These are phyloP conservation scores for Chaetomiaceae sp. DNA, from an alignment of 2,329 filamentous ascomycete species.

Conservation along the genomic window DNA sequence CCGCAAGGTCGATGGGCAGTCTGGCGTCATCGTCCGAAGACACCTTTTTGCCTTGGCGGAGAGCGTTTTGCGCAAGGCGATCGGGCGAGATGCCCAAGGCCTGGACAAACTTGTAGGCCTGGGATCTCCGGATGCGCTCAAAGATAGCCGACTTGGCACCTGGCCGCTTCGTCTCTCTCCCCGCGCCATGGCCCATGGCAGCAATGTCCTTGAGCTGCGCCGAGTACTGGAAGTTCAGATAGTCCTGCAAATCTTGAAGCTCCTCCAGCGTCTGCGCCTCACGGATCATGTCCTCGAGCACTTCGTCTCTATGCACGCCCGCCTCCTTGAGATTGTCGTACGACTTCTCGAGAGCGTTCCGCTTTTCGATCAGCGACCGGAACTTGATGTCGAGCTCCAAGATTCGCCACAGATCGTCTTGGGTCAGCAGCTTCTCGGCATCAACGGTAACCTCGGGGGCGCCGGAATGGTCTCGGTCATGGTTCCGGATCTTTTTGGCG, in stretches of 20 bases:
- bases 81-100: conserved; percentile 89
- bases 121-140: conserved; percentile 77
- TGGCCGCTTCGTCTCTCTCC: conserved; percentile 70
- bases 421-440: conserved; percentile 84
- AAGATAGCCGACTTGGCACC: conserved; percentile 76
- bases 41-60: conserved; percentile 71
- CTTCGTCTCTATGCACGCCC: conserved; percentile 59
- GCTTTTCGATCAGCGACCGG: conserved; percentile 85
- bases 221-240: conserved; percentile 90
- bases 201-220: conserved; percentile 77
- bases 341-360: conserved; percentile 75
- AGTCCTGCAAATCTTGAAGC: conserved; percentile 93
- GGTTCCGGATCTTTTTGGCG: conserved; percentile 63
- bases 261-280: conserved; percentile 86
- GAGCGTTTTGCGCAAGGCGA: conserved; percentile 79
- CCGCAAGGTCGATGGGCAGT: conserved; percentile 81
- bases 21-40: conserved; percentile 80
- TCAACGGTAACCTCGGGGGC: conserved; percentile 67
- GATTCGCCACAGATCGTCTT: conserved; percentile 92
- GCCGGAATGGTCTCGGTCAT: conserved; percentile 62
- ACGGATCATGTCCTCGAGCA: conserved; percentile 78
- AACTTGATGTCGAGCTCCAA: conserved; percentile 95
- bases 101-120: conserved; percentile 75
- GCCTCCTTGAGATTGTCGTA: conserved; percentile 67
- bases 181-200: conserved; percentile 52